Evolutionary conservation across 2,329 filamentous ascomycete genomes (phyloP).

Genomic region (Cladosporium cucumerinum): DNA sequence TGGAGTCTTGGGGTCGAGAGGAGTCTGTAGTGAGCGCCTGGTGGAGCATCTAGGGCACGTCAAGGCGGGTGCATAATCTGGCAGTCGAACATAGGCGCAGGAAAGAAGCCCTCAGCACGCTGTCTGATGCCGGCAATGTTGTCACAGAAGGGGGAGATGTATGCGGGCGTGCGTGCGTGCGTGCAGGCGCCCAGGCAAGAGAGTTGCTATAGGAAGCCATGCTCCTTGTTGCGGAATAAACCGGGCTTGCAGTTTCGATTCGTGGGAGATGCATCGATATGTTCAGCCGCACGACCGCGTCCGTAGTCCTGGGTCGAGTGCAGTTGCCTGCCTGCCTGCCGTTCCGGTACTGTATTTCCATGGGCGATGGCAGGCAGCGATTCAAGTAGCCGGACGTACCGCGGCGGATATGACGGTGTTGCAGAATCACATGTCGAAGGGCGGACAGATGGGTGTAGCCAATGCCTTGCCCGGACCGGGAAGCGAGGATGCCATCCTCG

Average conservation of each 20-base stretch:
- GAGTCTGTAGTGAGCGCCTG: neutral
- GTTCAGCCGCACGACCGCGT: slow-evolving; percentile 1
- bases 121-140: neutral
- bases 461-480: neutral
- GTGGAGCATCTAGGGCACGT: neutral
- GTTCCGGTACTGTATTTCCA: neutral
- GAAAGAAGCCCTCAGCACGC: neutral
- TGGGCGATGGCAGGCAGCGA: neutral
- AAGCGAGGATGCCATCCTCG: neutral
- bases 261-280: neutral
- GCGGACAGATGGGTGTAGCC: neutral
- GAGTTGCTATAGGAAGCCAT: neutral
- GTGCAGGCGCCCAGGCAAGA: neutral
- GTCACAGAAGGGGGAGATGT: neutral
- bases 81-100: neutral
- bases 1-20: neutral
- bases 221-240: neutral
- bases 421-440: slow-evolving; percentile 2
- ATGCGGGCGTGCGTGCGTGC: neutral
- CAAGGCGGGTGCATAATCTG: neutral
- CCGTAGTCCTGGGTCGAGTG: slow-evolving; percentile 1
- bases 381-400: neutral
- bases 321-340: neutral
- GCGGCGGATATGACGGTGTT: neutral
- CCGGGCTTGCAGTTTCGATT: neutral